These are phyloP conservation scores for Ilex paraguariensis DNA, from an alignment of 305 asterid genomes.

Conservation along the genomic window DNA sequence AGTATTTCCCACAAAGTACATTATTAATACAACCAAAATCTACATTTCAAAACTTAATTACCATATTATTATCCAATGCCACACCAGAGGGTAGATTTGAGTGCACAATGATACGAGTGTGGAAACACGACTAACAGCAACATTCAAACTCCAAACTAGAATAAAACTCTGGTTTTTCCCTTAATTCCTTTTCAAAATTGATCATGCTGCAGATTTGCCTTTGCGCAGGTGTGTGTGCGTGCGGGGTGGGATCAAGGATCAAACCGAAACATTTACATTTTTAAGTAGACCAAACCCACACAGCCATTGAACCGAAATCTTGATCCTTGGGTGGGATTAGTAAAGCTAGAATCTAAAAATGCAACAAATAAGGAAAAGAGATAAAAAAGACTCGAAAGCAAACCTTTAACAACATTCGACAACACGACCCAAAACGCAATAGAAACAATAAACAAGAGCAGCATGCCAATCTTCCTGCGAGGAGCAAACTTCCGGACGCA, in stretches of 20 bases:
- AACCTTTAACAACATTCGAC: conserved; percentile 69
- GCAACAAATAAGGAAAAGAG: not conserved
- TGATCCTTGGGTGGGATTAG: not conserved
- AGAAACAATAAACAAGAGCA: conserved; percentile 59
- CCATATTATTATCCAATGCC: not conserved
- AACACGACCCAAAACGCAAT: conserved; percentile 70
- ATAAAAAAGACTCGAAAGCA: conserved; percentile 7
- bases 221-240: too few relatives aligned
- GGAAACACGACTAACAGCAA: not conserved
- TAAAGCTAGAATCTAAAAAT: not conserved
- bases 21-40: not conserved
- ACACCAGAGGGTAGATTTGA: too few relatives aligned
- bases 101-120: not conserved
- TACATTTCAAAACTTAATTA: too few relatives aligned
- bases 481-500: conserved; percentile 83
- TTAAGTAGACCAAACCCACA: too few relatives aligned
- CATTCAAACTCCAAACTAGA: too few relatives aligned
- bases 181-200: not conserved
- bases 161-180: not conserved
- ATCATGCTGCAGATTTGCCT: too few relatives aligned
- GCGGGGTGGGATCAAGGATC: too few relatives aligned
- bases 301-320: too few relatives aligned
- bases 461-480: conserved; percentile 76
- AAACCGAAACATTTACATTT: too few relatives aligned
- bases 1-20: not conserved